Conservation (phyloP, 2,329 filamentous ascomycete species). For the Beauveria brongniartii region DNA sequence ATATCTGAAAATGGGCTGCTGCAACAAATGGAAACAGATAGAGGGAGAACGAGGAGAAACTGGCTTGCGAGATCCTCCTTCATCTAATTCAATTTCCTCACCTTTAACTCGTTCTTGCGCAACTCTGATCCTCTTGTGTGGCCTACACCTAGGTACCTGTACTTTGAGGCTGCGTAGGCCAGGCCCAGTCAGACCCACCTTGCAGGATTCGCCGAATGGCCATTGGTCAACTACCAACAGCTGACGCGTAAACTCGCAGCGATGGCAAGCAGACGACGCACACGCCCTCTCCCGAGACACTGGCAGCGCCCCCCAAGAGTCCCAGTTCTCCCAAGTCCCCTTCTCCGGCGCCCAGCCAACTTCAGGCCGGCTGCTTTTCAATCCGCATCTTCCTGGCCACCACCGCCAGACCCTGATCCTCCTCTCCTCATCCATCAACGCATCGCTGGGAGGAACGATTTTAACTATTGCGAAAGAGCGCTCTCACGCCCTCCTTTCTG, state of each 20-base stretch:
- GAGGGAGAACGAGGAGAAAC: no score
- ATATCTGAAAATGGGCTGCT: no score
- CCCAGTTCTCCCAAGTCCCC: constrained; percentile 1
- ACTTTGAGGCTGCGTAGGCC: constrained; percentile 13
- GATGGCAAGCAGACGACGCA: constrained; percentile 12
- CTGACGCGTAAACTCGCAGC: constrained; percentile 24
- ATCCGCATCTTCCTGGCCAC: constrained; percentile 5
- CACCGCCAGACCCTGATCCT: neutral
- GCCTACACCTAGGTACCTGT: neutral
- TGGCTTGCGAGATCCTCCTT: neutral
- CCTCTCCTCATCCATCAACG: constrained; percentile 7
- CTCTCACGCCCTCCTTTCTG: neutral
- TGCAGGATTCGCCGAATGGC: neutral
- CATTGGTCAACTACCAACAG: constrained; percentile 21
- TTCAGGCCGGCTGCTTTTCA: neutral
- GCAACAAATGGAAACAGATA: no score
- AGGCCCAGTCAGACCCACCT: constrained; percentile 3
- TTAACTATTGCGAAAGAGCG: constrained; percentile 4
- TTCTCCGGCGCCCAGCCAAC: neutral
- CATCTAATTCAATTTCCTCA: neutral
- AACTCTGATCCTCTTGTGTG: no score
- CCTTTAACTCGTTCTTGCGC: neutral
- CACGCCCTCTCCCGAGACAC: constrained; percentile 13
- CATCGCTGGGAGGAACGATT: constrained; percentile 9
- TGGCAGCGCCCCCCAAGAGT: neutral